These are phyloP conservation scores for Macaranga tanarius DNA, from an alignment of 441 rosid genomes.

Conservation along the genomic window DNA sequence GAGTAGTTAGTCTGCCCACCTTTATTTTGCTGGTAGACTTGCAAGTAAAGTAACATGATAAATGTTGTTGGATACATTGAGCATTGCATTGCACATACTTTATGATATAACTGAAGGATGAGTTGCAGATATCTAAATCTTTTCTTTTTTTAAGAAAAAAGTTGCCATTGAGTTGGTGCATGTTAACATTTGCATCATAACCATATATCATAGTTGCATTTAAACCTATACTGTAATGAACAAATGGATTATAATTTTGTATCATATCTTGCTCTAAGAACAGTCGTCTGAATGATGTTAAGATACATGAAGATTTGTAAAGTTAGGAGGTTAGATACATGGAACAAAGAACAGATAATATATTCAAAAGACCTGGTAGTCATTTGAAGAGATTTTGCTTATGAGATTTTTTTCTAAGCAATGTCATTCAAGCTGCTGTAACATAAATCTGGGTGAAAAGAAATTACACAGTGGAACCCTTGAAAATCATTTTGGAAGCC, in stretches of 20 bases:
- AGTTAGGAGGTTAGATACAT: neutral
- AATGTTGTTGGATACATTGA: neutral
- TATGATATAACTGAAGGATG: conserved; percentile 5
- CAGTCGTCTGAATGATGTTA: neutral
- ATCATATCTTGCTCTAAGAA: neutral
- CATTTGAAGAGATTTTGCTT: conserved; percentile 14
- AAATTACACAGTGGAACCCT: conserved; percentile 1
- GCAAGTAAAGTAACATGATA: neutral
- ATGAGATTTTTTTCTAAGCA: conserved; percentile 10
- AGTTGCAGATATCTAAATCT: neutral
- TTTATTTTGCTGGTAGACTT: neutral
- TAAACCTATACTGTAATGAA: neutral
- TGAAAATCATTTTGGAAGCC: neutral
- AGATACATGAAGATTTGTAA: neutral
- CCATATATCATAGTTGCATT: neutral
- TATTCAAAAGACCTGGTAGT: neutral
- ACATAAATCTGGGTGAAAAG: neutral
- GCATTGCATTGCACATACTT: neutral
- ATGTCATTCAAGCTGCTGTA: neutral
- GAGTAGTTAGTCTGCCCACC: neutral
- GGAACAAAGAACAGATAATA: neutral
- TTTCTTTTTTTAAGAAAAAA: conserved; percentile 1
- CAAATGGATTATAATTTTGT: neutral
- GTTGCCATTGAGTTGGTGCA: neutral
- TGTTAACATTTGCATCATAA: neutral